Base-by-base conservation (phyloP, 495 filamentous ascomycete genomes). In the Lichina pygmaea region DNA sequence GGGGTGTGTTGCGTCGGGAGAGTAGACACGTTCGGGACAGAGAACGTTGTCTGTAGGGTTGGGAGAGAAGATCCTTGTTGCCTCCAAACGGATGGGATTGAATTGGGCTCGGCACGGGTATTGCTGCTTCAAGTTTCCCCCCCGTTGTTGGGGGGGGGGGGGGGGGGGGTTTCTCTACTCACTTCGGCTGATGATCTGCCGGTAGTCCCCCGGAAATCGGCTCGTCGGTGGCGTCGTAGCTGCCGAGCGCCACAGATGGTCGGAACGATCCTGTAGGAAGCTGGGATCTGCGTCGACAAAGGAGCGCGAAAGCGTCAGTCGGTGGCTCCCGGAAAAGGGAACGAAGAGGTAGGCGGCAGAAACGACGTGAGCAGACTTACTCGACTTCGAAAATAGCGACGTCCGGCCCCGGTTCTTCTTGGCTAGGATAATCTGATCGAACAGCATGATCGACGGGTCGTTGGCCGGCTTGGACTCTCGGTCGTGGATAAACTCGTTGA, bases 401-500 rank as follows among this genome's bases (percentile, higher is more conserved):
- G 51, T 57, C 8, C 68, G 64, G 38, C 89, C 86, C 38, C 89
- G 76, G 49, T 92, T 91, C 50, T 78, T 81, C 61, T 97, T 97
- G 11, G 82, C 82, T 6, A 93, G 67, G 50, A 97, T 89, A 51
- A 97, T 81, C 57, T 92, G 80, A 59, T 97, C 89, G 57, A 97
- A 97, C 17, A 97, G 67, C 45, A 82, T 73, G 55, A 95, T 81
- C 8, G 67, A 52, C 4, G 84, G 77, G 48, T 77, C 71, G 41
- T 67, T 71, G 6, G 70, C 58, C 9, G 68, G 57, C 34, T 67
- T 68, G 12, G 66, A 66, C 57, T 97, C 89, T 33, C 89, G 75
- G 43, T 92, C 82, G 55, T 91, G 82, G 53, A 94, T 86, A 55
- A 95, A 97, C 59, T 94, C 84, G 55, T 92, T 93, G 60, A 97